Percentiles rank a stretch among this genome's conserved stretches.
These are phyloP conservation scores for Ormosia semicastrata DNA, from an alignment of 306 rosid genomes.

Conservation along the genomic window DNA sequence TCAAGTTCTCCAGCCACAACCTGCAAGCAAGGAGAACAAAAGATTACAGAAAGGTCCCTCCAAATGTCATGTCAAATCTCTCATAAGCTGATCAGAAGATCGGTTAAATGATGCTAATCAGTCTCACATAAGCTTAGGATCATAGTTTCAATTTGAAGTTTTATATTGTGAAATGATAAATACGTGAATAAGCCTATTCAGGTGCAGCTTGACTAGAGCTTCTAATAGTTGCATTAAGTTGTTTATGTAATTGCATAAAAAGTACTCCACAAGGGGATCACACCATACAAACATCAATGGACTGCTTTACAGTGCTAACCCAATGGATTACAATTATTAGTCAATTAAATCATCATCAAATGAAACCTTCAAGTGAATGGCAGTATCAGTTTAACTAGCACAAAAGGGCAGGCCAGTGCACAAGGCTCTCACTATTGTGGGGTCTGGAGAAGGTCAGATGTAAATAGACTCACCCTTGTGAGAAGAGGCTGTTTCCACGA, in stretches of 20 bases:
- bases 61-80: neutral
- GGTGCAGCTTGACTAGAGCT: neutral
- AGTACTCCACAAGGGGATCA: neutral
- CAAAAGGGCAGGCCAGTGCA: neutral
- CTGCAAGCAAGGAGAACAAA: conserved; percentile 39
- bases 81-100: neutral
- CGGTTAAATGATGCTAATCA: neutral
- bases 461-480: neutral
- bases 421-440: neutral
- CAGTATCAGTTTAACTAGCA: neutral
- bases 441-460: neutral
- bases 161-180: neutral
- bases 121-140: neutral
- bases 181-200: neutral
- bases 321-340: neutral
- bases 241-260: neutral
- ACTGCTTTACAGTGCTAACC: neutral
- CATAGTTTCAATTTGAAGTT: neutral
- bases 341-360: neutral
- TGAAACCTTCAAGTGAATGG: neutral
- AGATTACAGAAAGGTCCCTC: neutral
- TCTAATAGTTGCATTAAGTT: neutral
- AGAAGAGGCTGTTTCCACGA: neutral
- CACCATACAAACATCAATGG: neutral
- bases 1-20: conserved; percentile 94